phyloP scores from a whole-genome alignment of 2,329 filamentous ascomycete genomes.

The Alternaria atra region DNA sequence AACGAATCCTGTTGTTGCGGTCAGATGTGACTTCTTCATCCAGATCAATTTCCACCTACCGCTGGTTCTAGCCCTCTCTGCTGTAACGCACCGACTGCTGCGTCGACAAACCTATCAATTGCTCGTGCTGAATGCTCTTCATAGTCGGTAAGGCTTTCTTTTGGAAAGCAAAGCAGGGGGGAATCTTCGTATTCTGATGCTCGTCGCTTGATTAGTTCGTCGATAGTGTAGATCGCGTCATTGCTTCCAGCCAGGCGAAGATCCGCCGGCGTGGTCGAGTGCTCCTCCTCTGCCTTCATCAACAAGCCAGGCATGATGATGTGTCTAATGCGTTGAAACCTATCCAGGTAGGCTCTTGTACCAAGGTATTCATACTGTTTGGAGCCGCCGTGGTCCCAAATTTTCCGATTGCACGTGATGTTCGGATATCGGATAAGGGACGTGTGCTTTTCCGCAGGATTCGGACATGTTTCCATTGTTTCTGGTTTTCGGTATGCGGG shows the following conservation, averaged over 20 bases:
- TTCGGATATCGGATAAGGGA: background rate
- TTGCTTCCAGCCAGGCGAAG: conserved; percentile 10
- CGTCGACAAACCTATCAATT: conserved; percentile 28
- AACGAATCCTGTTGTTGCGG: conserved; percentile 20
- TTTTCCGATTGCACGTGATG: background rate
- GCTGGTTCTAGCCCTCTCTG: conserved; percentile 31
- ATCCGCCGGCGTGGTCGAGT: conserved; percentile 4
- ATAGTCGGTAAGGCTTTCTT: conserved; percentile 31
- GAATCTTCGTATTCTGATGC: conserved; percentile 27
- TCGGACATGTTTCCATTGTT: background rate
- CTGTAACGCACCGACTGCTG: conserved; percentile 24
- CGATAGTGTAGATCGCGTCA: conserved; percentile 33
- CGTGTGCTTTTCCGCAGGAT: background rate
- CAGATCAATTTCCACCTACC: conserved; percentile 17
- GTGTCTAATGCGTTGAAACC: background rate
- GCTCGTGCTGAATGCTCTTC: conserved; percentile 38
- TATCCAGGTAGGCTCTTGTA: background rate
- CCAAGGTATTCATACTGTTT: background rate
- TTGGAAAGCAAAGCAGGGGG: conserved; percentile 36
- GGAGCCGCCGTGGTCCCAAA: background rate
- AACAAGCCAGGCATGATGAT: conserved; percentile 23
- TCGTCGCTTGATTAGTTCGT: conserved; percentile 33
- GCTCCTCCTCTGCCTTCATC: conserved; percentile 17
- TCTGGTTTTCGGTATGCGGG: background rate
- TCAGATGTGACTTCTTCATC: background rate